These are phyloP conservation scores for Cystobasidiaceae sp. DNA, from an alignment of 1,284 basidiomycete genomes.

Conservation along the genomic window DNA sequence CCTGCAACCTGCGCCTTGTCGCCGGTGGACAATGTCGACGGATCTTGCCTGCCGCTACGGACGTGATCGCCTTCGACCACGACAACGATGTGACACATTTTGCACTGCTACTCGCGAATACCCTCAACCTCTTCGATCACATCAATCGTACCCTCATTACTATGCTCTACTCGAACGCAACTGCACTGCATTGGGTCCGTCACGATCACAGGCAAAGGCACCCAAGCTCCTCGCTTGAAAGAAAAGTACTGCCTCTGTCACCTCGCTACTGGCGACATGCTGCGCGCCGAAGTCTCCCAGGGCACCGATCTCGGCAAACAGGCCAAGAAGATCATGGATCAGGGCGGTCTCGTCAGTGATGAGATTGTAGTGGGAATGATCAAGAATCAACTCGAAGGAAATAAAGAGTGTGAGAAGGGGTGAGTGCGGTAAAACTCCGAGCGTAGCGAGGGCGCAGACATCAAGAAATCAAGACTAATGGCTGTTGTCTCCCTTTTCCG, in stretches of 20 bases:
- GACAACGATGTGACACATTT: no score
- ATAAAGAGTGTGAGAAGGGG: constrained; percentile 90
- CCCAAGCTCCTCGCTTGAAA: constrained; percentile 89
- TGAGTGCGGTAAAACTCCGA: constrained; percentile 50
- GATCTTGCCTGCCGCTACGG: no score
- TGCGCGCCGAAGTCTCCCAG: constrained; percentile 83
- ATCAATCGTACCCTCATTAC: no score
- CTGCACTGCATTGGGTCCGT: no score
- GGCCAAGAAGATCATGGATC: constrained; percentile 98
- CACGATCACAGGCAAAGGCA: constrained; percentile 75
- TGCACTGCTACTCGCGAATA: no score
- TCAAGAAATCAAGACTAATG: not conserved
- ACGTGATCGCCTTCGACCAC: no score
- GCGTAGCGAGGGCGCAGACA: not conserved
- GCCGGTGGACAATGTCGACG: no score
- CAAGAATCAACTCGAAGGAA: constrained; percentile 89
- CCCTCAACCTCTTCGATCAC: no score
- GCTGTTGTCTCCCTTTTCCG: not conserved
- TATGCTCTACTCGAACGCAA: no score
- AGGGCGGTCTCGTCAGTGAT: constrained; percentile 85
- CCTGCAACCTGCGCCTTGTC: no score
- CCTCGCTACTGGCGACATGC: constrained; percentile 96
- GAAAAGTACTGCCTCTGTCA: constrained; percentile 95
- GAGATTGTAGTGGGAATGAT: constrained; percentile 99
- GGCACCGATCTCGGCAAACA: constrained; percentile 83